Evolutionary conservation across 148 eudicot genomes (phyloP), one percentile per base, ranked within the genome.

Genomic region (Fagopyrum homotropicum): DNA sequence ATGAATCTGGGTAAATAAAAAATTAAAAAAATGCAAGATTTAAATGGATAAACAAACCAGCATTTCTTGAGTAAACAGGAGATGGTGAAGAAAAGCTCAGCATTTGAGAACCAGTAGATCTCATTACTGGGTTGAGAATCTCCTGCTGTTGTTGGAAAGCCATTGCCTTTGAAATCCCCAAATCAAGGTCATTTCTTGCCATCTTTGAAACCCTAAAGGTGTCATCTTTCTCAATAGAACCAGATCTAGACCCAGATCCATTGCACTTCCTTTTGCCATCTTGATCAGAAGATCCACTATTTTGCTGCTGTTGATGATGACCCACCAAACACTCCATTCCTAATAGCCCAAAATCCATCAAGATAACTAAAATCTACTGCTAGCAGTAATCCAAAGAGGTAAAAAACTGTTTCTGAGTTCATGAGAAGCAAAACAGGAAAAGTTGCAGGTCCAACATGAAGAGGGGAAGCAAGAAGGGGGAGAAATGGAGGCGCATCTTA

Each of bases 41-140:
- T 59, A 22, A 35, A 30, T 63, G 29, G 45, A 30, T 63, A 11
- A 49, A 61, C n/a, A 11, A 9, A 75, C 77, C 77, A 45, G 77
- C 55, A 75, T 75, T 75, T 64, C 55, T 75, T 7, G 77, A 30
- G 56, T 60, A 63, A 75, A 45, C 72, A 47, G 77, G 50, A 17
- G 48, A 19, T 26, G 78, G 57, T 9, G 73, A 76, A 63, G 72
- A 64, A 66, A 76, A 76, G 59, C 73, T 76, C 72, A 76, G 49
- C 73, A 76, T 66, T 61, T 49, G 72, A 66, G 74, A 72, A 26
- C 11, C 35, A 76, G 40, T 35, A 76, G 78, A 76, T 76, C 78
- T 76, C 60, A 66, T 35, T 35, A 35, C 40, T 35, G 40, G 40
- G 40, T 35, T 35, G 40, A 35, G 40, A 35, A 35, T 35, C 40